phyloP scores from a whole-genome alignment of 2,329 filamentous ascomycete genomes.

The Penicillium sp. region DNA sequence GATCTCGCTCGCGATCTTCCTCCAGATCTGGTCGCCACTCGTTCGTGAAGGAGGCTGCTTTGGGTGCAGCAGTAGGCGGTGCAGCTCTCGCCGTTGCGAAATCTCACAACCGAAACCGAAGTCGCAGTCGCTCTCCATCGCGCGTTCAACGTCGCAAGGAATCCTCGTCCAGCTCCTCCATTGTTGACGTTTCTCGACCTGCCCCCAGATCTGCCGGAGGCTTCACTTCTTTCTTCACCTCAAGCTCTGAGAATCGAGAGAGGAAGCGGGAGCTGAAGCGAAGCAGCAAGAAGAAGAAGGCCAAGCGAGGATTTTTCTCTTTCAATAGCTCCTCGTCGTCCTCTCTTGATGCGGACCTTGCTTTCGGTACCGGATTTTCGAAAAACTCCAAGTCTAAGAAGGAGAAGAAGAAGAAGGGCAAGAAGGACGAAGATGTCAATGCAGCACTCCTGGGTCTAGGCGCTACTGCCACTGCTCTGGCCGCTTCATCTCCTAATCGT shows the following conservation, averaged over 20 bases:
- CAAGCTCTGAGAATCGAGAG: slow-evolving; percentile 58
- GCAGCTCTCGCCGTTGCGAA: slow-evolving; percentile 33
- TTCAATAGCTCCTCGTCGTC: slow-evolving; percentile 69
- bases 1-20: slow-evolving; percentile 50
- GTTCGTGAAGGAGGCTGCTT: slow-evolving; percentile 37
- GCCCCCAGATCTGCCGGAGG: slow-evolving; percentile 57
- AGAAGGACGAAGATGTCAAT: slow-evolving; percentile 43
- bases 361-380: slow-evolving; percentile 65
- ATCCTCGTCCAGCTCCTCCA: slow-evolving; percentile 62
- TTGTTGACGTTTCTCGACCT: slow-evolving; percentile 68
- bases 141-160: slow-evolving; percentile 36
- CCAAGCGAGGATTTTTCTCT: slow-evolving; percentile 58
- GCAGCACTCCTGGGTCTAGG: slow-evolving; percentile 54
- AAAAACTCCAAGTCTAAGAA: slow-evolving; percentile 43
- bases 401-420: slow-evolving; percentile 31
- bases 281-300: slow-evolving; percentile 47
- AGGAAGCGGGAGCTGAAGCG: slow-evolving; percentile 53
- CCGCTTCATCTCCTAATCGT: slow-evolving; percentile 41
- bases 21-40: slow-evolving; percentile 33
- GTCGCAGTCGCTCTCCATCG: slow-evolving; percentile 42
- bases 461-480: slow-evolving; percentile 52
- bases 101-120: slow-evolving; percentile 25
- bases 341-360: slow-evolving; percentile 69
- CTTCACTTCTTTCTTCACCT: slow-evolving; percentile 66
- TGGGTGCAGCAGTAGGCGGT: slow-evolving; percentile 43